Evolutionary conservation across 2,329 filamentous ascomycete species (phyloP), one percentile per base, ranked within the genome.

Genomic region (Colletotrichum scovillei): DNA sequence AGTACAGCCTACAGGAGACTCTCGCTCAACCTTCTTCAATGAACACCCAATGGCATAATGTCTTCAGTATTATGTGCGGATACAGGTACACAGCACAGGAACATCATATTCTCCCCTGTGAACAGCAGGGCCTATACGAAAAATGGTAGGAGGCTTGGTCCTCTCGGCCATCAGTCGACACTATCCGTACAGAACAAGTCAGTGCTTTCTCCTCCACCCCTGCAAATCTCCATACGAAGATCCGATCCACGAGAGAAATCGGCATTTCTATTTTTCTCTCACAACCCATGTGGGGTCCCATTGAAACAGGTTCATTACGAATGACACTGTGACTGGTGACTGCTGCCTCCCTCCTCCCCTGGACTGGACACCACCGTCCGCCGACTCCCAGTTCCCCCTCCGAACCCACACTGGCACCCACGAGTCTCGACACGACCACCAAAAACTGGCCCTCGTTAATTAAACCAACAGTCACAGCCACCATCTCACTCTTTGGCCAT

Each of bases 261-360:
- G 70, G 70, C 46, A 70, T 65, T 70, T 73, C 70, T 73, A 73
- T 73, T 73, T 73, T 56, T 72, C 58, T 57, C 49, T 69, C 67
- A 69, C 26, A 63, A 32, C 22, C 66, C 46, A 71, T 65, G 71
- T 73, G 71, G 67, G 67, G 71, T 66, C 49, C 24, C 11, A 62
- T 73, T 73, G 71, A 73, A 73, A 73, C 71, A 60, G 71, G 60
- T 69, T 73, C 67, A 71, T 73, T 73, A 71, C 67, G 56, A 73
- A 73, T 71, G 67, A 70, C 60, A 70, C 67, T 62, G 58, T 57
- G 26, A 52, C 52, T 60, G 67, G 35, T 58, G 52, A 32, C 49
- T 35, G 42, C 59, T 32, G 3, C 49, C 52, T 38, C 11, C 53
- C 38, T 59, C 60, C 53, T 12, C n/a, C 52, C 16, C 53, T 53